phyloP scores from a whole-genome alignment of 108 stramenopile species.

The Nannochloropsis gaditana region DNA sequence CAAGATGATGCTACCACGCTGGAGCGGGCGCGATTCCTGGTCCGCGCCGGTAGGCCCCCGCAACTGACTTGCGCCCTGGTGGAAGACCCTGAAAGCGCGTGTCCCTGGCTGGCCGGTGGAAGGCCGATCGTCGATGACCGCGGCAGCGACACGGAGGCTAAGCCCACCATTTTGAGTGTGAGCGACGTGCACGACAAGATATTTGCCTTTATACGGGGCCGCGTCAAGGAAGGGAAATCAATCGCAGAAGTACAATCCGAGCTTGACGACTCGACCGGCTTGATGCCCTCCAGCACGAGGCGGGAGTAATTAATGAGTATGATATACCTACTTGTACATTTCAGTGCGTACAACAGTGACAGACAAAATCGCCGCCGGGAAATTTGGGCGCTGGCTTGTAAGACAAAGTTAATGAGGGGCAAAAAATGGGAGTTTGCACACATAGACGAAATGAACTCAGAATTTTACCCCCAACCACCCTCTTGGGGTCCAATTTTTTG shows the following conservation, averaged over 20 bases:
- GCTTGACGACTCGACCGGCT: not conserved
- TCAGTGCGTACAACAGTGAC: too few species aligned
- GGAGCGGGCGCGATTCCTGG: not conserved
- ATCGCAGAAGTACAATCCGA: not conserved
- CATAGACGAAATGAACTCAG: too few species aligned
- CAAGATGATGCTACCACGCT: not conserved
- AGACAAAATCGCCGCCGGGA: too few species aligned
- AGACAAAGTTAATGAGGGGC: too few species aligned
- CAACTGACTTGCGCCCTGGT: not conserved
- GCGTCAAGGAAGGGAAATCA: not conserved
- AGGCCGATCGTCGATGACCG: not conserved
- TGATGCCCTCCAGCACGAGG: not conserved
- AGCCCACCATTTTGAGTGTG: not conserved
- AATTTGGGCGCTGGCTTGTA: too few species aligned
- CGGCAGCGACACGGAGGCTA: not conserved
- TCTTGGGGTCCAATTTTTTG: too few species aligned
- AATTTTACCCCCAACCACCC: too few species aligned
- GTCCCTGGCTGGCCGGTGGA: not conserved
- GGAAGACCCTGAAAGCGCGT: not conserved
- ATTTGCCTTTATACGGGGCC: not conserved
- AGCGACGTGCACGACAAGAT: not conserved
- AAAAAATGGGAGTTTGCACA: too few species aligned
- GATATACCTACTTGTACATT: too few species aligned
- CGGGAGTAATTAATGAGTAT: too few species aligned
- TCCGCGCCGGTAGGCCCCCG: not conserved